Percentiles rank a stretch among this genome's conserved stretches.
phyloP scores from a whole-genome alignment of 202 grass and related monocot genomes.

The Saccharum hybrid region DNA sequence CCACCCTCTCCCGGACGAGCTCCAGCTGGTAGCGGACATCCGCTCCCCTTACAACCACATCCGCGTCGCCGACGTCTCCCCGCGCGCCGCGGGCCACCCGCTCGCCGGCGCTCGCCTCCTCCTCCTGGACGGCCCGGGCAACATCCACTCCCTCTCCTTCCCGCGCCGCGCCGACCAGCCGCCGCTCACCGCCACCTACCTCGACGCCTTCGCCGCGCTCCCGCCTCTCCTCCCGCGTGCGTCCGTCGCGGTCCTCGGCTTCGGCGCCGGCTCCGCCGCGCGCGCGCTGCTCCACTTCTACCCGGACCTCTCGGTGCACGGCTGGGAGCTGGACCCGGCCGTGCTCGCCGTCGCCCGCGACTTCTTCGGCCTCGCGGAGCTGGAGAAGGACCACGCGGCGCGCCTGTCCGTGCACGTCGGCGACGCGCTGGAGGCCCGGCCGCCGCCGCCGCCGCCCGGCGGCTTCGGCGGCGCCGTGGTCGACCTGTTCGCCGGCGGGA shows the following conservation, averaged over 20 bases:
- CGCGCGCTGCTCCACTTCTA: constrained; percentile 67
- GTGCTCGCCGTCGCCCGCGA: constrained; percentile 70
- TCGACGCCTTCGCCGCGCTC: constrained; percentile 70
- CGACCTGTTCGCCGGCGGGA: constrained; percentile 74
- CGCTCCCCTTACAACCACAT: constrained; percentile 74
- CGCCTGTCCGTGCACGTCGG: constrained; percentile 55
- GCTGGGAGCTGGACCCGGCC: constrained; percentile 73
- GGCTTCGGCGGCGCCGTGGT: constrained; percentile 74
- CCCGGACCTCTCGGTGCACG: constrained; percentile 54
- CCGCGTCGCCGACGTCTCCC: constrained; percentile 81
- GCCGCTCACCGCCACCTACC: constrained; percentile 66
- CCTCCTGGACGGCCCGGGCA: constrained; percentile 74
- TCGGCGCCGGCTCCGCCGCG: constrained; percentile 75
- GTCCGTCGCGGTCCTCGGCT: constrained; percentile 73
- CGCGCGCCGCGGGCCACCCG: constrained; percentile 54
- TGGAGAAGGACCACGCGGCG: constrained; percentile 54
- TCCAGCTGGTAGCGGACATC: constrained; percentile 65
- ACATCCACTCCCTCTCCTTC: constrained; percentile 78
- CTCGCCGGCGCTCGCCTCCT: constrained; percentile 81
- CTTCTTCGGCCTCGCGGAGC: constrained; percentile 72
- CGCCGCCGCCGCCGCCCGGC: constrained; percentile 47
- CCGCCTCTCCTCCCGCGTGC: constrained; percentile 64
- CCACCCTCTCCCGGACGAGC: constrained; percentile 59
- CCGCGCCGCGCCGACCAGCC: constrained; percentile 43
- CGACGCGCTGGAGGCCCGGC: constrained; percentile 58